Evolutionary conservation across 352 stramenopile genomes (phyloP).

Genomic region (Phytopythium vexans): DNA sequence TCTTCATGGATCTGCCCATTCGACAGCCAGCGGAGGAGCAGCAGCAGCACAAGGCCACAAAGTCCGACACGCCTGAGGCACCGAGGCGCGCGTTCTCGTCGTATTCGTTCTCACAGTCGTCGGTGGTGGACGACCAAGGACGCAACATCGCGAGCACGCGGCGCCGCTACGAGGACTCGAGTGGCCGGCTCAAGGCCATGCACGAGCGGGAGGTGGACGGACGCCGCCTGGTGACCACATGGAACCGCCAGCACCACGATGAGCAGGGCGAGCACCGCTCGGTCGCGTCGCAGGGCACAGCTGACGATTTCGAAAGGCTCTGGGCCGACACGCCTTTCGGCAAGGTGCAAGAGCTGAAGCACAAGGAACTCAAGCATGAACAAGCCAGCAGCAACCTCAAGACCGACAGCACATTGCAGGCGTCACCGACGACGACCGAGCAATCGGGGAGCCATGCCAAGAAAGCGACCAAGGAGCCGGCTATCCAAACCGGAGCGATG

Average conservation of each 20-base stretch:
- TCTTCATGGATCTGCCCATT: constrained; percentile 75
- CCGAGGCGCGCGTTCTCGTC: constrained; percentile 55
- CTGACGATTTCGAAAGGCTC: constrained; percentile 73
- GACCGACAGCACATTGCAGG: not conserved
- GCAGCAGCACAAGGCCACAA: constrained; percentile 21
- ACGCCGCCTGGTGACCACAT: constrained; percentile 69
- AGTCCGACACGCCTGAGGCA: constrained; percentile 17
- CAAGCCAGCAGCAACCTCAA: not conserved
- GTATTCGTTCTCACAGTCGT: constrained; percentile 79
- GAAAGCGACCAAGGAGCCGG: no score
- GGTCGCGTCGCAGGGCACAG: constrained; percentile 47
- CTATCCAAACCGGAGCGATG: no score
- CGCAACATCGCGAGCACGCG: constrained; percentile 60
- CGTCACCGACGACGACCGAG: no score
- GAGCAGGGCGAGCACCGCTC: constrained; percentile 64
- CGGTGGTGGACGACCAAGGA: constrained; percentile 66
- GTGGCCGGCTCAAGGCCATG: constrained; percentile 71
- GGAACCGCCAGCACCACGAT: constrained; percentile 60
- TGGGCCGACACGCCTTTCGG: constrained; percentile 72
- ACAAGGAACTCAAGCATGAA: constrained; percentile 41
- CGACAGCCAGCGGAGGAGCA: constrained; percentile 19
- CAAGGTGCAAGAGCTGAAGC: constrained; percentile 62
- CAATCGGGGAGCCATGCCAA: no score
- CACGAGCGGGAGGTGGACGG: constrained; percentile 73
- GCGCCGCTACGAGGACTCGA: constrained; percentile 83